Conservation (phyloP, 1,139 yeast species). For the Citeromyces hawaiiensis region DNA sequence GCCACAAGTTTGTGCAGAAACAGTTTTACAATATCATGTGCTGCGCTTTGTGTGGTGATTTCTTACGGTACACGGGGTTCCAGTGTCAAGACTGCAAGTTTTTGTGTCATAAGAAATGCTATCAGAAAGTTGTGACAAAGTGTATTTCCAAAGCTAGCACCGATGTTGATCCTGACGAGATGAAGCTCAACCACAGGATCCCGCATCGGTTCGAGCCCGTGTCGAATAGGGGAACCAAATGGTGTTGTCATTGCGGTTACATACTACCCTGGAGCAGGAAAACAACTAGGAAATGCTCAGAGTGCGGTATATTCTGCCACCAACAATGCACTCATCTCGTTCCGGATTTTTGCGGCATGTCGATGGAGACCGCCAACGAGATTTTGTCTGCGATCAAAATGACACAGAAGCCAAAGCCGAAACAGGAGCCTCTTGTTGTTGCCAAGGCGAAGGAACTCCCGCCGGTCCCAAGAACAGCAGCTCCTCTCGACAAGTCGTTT, state of each 20-base stretch:
- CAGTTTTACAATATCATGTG: conserved; percentile 94
- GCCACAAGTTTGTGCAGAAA: conserved; percentile 92
- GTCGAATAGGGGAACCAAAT: conserved; percentile 88
- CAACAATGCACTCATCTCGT: conserved; percentile 86
- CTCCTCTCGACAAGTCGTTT: too few species aligned
- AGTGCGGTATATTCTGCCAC: conserved; percentile 93
- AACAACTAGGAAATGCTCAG: conserved; percentile 88
- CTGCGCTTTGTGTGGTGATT: conserved; percentile 94
- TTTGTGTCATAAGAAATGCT: conserved; percentile 90
- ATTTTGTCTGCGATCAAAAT: conserved; percentile 75
- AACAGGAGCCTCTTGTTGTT: neutral
- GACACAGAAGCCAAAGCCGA: conserved; percentile 30
- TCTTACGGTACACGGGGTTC: conserved; percentile 82
- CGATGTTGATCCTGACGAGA: conserved; percentile 78
- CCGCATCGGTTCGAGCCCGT: conserved; percentile 92
- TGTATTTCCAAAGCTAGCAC: conserved; percentile 85
- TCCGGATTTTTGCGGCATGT: conserved; percentile 97
- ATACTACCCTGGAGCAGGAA: conserved; percentile 90
- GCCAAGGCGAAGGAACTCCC: neutral
- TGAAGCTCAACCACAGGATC: conserved; percentile 86
- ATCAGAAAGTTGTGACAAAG: conserved; percentile 85
- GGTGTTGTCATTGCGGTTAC: conserved; percentile 99
- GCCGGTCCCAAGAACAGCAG: conserved; percentile 11
- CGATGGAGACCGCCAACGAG: conserved; percentile 92
- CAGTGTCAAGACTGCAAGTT: conserved; percentile 96